Conservation (phyloP, 805 yeast species). For the Kluyveromyces lactis region DNA sequence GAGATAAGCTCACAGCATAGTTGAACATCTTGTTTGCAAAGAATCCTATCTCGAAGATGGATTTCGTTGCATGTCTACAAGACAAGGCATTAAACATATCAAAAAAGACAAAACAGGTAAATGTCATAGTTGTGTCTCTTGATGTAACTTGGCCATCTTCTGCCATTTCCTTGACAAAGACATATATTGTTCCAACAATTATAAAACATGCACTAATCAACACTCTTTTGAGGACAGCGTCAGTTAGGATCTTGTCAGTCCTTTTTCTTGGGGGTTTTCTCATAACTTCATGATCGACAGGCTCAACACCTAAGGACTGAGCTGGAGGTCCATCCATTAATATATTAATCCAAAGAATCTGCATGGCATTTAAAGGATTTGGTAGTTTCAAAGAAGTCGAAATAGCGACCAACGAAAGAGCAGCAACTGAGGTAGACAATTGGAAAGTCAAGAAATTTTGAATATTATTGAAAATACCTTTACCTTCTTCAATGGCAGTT, state of each 20-base stretch:
- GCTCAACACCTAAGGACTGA: slow-evolving; percentile 94
- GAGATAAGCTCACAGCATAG: slow-evolving; percentile 79
- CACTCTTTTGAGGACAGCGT: slow-evolving; percentile 59
- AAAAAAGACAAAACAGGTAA: slow-evolving; percentile 89
- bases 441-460: slow-evolving; percentile 94
- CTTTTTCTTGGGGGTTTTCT: slow-evolving; percentile 91
- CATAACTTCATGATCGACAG: slow-evolving; percentile 95
- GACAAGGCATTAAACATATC: slow-evolving; percentile 96
- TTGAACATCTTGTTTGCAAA: slow-evolving; percentile 83
- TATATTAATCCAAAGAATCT: slow-evolving; percentile 93
- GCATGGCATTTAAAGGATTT: slow-evolving; percentile 96
- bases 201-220: slow-evolving; percentile 62
- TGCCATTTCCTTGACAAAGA: slow-evolving; percentile 79
- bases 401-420: slow-evolving; percentile 78
- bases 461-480: slow-evolving; percentile 92
- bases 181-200: slow-evolving; percentile 84
- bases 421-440: slow-evolving; percentile 92
- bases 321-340: slow-evolving; percentile 99
- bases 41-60: slow-evolving; percentile 74
- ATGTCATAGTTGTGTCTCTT: slow-evolving; percentile 98
- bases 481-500: slow-evolving; percentile 93
- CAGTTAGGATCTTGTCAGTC: slow-evolving; percentile 74
- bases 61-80: slow-evolving; percentile 82
- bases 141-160: slow-evolving; percentile 71
- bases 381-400: slow-evolving; percentile 83